Base-by-base conservation (phyloP, 768 basidiomycete species). In the Tricholoma sp. region DNA sequence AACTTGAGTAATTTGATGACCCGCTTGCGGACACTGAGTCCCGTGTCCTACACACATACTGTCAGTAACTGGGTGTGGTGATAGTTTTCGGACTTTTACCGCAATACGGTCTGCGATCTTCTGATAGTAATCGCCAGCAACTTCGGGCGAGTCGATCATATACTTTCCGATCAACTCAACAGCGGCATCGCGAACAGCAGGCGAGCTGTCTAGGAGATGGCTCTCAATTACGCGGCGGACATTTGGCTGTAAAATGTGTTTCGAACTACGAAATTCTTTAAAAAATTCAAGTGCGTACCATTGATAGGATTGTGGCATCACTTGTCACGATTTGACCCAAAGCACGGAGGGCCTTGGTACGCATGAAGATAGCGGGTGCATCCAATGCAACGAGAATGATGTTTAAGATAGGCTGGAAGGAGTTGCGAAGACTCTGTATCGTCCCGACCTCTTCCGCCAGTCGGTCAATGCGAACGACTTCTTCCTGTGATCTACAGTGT, bases 161-260 rank as follows among this genome's bases (percentile, higher is more conserved):
- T 98, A 96, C 73, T 94, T 96, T n/a, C 97, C 97, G 57, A 98
- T 91, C 57, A 99, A 75, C 66, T 98, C 97, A 12, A 99, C 91
- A 5, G 96, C 94, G 4, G 94, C 94, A 68, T 99, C 97, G 10
- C 97, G 89, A 6, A 99, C 97, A 16, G 91, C 89, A 0, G 97
- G 88, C 0, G 97, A 98, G 61, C 82, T 88, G 63, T 99, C 97
- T 2, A 90, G 76, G 12, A 99, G 80, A 66, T 97, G 92, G 34
- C 84, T 85, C 70, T 98, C 94, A 61, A 99, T 92, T 2, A 91
- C 85, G 49, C 82, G 79, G 32, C 92, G 86, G 35, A 98, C 93
- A 60, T 85, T 89, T 2, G 80, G 66, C 90, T 94, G 60, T 4
- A 24, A 18, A 57, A 50, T 27, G 46, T 46, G 55, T 58, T 12